phyloP scores from a whole-genome alignment of 768 basidiomycete species.

The Sporobolomyces roseus region DNA sequence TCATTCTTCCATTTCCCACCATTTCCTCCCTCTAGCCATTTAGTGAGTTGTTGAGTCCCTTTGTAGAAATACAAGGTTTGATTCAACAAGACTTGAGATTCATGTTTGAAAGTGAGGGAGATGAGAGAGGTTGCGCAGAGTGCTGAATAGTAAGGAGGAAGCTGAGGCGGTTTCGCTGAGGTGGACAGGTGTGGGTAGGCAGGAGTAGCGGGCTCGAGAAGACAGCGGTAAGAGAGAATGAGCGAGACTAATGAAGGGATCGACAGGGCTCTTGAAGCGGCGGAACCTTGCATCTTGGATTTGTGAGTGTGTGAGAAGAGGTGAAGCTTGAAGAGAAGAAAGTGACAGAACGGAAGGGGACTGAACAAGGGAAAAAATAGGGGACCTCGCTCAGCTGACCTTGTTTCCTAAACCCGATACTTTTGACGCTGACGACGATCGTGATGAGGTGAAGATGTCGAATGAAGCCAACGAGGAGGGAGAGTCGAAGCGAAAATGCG shows the following conservation, averaged over 20 bases:
- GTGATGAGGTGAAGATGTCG: neutral
- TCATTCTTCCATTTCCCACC: neutral
- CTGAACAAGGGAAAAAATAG: neutral
- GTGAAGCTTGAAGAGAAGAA: neutral
- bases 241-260: neutral
- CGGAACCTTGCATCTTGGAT: too few relatives aligned
- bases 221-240: neutral
- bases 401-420: too few relatives aligned
- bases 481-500: neutral
- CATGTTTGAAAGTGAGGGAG: neutral
- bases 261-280: too few relatives aligned
- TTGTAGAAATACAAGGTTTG: neutral
- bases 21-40: neutral
- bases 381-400: neutral
- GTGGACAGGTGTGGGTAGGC: neutral
- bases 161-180: too few relatives aligned
- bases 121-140: neutral
- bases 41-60: neutral
- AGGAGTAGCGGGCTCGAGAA: neutral
- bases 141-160: neutral
- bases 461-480: neutral
- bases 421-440: neutral
- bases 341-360: too few relatives aligned
- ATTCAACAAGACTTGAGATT: neutral
- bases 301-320: too few relatives aligned